phyloP scores from a whole-genome alignment of 2,329 filamentous ascomycete genomes.

The Ceratocystiopsis brevicomis region DNA sequence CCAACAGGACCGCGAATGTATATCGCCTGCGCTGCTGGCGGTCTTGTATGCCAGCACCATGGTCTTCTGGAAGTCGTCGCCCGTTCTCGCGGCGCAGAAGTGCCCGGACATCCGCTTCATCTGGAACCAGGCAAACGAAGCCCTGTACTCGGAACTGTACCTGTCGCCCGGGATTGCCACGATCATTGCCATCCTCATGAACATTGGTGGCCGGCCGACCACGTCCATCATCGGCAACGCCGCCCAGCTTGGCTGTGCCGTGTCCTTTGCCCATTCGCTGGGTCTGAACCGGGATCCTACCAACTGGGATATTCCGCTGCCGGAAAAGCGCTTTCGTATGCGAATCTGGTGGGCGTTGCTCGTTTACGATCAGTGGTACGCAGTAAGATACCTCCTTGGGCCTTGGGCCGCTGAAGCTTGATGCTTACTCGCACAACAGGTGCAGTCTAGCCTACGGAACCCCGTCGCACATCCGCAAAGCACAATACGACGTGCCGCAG shows the following conservation, averaged over 20 bases:
- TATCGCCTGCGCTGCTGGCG: conserved; percentile 36
- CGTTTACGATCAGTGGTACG: conserved; percentile 34
- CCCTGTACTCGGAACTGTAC: conserved; percentile 39
- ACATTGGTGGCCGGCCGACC: conserved; percentile 39
- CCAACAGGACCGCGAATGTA: conserved; percentile 23
- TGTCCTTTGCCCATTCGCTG: conserved; percentile 33
- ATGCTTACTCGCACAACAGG: not conserved
- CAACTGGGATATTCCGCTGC: conserved; percentile 30
- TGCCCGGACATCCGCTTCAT: conserved; percentile 39
- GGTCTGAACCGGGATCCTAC: conserved; percentile 34
- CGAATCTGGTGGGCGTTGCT: conserved; percentile 37
- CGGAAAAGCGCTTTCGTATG: conserved; percentile 31
- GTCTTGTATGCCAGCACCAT: conserved; percentile 39
- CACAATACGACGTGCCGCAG: conserved; percentile 28
- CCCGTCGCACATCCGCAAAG: conserved; percentile 25
- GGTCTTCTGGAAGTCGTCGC: conserved; percentile 36
- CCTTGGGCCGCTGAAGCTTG: no score
- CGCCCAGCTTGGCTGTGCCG: conserved; percentile 27
- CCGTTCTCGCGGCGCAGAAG: conserved; percentile 24
- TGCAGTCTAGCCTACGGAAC: conserved; percentile 33
- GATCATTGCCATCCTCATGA: conserved; percentile 36
- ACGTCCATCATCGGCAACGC: conserved; percentile 41
- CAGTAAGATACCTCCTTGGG: no score
- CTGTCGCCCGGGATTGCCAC: conserved; percentile 36
- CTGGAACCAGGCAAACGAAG: conserved; percentile 42